A percentile compares a stretch with the other conserved stretches of the same genome.
Evolutionary conservation across 2,329 filamentous ascomycete genomes (phyloP).

Genomic region (Colletotrichum cereale): DNA sequence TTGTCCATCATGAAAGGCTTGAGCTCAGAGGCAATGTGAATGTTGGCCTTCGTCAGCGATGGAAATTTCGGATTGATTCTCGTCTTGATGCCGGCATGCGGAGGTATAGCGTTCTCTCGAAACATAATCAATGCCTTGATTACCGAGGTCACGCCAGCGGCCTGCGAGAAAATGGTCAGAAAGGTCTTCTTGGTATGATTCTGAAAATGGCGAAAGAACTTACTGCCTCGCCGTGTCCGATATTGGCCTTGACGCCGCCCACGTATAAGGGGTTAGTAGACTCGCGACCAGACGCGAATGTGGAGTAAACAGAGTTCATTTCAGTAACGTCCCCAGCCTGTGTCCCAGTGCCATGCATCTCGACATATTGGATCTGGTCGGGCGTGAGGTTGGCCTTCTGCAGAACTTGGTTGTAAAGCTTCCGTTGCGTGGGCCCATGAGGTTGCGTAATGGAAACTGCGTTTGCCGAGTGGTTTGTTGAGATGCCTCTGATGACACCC

Average conservation of each 20-base stretch:
- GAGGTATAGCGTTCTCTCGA: not conserved
- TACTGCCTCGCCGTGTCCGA: too few species aligned
- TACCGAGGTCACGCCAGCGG: too few species aligned
- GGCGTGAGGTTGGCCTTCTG: conserved; percentile 62
- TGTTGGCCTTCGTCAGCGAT: conserved; percentile 66
- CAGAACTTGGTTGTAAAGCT: conserved; percentile 54
- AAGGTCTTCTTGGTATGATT: too few species aligned
- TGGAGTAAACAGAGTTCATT: not conserved
- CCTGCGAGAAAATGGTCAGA: too few species aligned
- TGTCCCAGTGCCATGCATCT: conserved; percentile 58
- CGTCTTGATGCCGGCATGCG: conserved; percentile 74
- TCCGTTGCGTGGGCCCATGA: conserved; percentile 51
- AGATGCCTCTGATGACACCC: conserved; percentile 54
- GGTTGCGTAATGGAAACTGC: conserved; percentile 56
- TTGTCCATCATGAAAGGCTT: conserved; percentile 59
- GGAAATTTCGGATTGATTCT: conserved; percentile 72
- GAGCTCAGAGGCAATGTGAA: conserved; percentile 67
- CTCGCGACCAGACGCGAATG: too few species aligned
- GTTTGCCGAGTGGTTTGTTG: conserved; percentile 55
- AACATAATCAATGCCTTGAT: conserved; percentile 15
- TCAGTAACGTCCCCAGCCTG: conserved; percentile 45
- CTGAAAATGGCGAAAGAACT: too few species aligned
- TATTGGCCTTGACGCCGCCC: too few species aligned
- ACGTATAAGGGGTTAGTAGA: too few species aligned
- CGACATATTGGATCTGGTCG: conserved; percentile 55